Evolutionary conservation across 208 protist genomes (phyloP).

Genomic region (Zelonia costaricensis): DNA sequence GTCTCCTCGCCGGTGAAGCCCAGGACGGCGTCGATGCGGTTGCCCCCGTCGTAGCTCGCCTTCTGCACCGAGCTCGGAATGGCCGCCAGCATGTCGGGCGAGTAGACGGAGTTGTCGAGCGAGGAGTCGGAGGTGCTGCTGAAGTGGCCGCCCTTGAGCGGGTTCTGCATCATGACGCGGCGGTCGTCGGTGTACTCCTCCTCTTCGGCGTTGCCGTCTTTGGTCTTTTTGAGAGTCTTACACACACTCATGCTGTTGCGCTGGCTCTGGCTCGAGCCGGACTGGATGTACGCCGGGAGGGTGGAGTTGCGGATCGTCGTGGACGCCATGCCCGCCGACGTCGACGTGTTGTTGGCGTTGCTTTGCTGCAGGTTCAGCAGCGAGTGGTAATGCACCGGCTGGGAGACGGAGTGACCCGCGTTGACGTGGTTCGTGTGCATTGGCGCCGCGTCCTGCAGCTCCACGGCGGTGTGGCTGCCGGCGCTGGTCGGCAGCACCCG

Average conservation of each 20-base stretch:
- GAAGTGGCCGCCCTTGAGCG: conserved; percentile 21
- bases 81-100: conserved; percentile 12
- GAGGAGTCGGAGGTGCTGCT: conserved; percentile 26
- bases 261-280: conserved; percentile 16
- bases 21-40: conserved; percentile 4
- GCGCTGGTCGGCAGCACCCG: conserved; percentile 16
- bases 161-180: conserved; percentile 30
- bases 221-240: conserved; percentile 9
- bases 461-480: background rate
- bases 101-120: conserved; percentile 4
- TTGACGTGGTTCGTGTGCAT: background rate
- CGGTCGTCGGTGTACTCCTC: conserved; percentile 23
- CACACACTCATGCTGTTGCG: conserved; percentile 19
- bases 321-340: conserved; percentile 1
- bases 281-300: conserved; percentile 23
- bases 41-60: conserved; percentile 12
- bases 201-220: conserved; percentile 9
- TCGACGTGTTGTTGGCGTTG: conserved; percentile 8
- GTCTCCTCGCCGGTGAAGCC: conserved; percentile 15
- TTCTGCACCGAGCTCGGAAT: conserved; percentile 4
- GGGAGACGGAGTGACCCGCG: background rate
- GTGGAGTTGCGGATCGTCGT: conserved; percentile 19
- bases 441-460: background rate
- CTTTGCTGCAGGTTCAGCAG: conserved; percentile 18
- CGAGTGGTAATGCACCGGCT: conserved; percentile 6